Evolutionary conservation across 352 stramenopile genomes (phyloP), one percentile per base, ranked within the genome.

Genomic region (Pythium coloratum): DNA sequence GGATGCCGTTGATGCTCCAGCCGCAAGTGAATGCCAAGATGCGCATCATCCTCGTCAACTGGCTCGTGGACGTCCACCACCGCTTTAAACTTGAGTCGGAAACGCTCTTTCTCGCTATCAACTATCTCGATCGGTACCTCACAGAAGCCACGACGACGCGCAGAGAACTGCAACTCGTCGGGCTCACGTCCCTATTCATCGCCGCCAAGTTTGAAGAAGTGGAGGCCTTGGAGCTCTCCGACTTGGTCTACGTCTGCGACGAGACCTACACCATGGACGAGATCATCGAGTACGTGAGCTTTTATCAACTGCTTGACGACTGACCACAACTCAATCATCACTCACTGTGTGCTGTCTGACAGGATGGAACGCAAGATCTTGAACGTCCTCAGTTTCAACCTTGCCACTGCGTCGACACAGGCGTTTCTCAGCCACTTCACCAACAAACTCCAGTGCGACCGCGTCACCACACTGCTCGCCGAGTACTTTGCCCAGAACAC

Each of bases 121-220:
- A 99, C 73, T 91, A 99, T 69, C 97, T 99, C 63, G 97, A 99
- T 77, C 92, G 97, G 24, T 99, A 98, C 76, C 80, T 99, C 8
- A 80, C 94, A 54, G 81, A 85, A 20, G 76, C 82, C 20, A 62
- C 91, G 46, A 95, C 99, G 6, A 90, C 87, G 20, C 86, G 95
- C 32, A 86, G 91, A 40, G 96, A 98, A 62, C 95, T 99, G 58
- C 98, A 99, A 80, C 92, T 99, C 44, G 94, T 99, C 56, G 96
- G 97, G 32, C 89, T 99, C 42, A 96, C 96, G 3, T 87, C 91
- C 47, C 89, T 99, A 62, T 85, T 99, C 66, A 94, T 99, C 62
- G 97, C 97, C 14, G 98, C 97, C 28, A 99, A 99, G 84, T 99
- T 99, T 77, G 98, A 99, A 74, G 98, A 99, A 76, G 99, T 99